Evolutionary conservation across 1,284 basidiomycete genomes (phyloP).

Genomic region (Abortiporus biennis): DNA sequence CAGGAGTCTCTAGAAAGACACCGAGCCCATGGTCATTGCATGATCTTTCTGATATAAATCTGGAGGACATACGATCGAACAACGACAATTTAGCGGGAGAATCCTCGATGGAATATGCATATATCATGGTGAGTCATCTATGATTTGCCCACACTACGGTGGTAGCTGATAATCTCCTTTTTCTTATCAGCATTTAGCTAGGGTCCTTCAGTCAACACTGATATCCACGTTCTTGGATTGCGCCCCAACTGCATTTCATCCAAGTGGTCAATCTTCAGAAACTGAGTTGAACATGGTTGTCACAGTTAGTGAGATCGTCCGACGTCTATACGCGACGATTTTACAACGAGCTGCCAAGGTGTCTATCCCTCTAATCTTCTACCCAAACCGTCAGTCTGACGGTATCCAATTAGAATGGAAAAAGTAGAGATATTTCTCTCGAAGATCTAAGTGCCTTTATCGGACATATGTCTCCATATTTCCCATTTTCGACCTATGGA

Average conservation of each 20-base stretch:
- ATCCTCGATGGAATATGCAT: constrained; percentile 12
- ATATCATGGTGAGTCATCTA: constrained; percentile 17
- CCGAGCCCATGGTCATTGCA: constrained; percentile 35
- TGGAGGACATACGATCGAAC: too few relatives aligned
- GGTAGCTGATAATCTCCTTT: too few relatives aligned
- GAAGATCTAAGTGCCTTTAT: constrained; percentile 56
- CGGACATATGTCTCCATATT: constrained; percentile 73
- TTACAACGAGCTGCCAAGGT: constrained; percentile 13
- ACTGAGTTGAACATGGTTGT: constrained; percentile 60
- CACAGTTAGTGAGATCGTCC: constrained; percentile 56
- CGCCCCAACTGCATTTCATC: constrained; percentile 76
- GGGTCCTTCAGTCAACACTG: constrained; percentile 75
- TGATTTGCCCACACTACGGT: too few relatives aligned
- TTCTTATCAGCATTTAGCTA: too few relatives aligned
- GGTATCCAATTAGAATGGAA: constrained; percentile 9
- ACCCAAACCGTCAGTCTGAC: background rate
- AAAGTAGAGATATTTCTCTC: constrained; percentile 17
- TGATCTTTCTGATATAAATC: constrained; percentile 28
- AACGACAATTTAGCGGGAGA: too few relatives aligned
- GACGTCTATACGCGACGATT: constrained; percentile 61
- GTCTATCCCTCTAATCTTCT: background rate
- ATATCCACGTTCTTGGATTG: constrained; percentile 81
- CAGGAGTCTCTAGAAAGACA: too few relatives aligned
- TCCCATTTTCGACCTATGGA: constrained; percentile 59
- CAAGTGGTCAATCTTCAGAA: constrained; percentile 46